Base-by-base conservation (phyloP, 2,329 filamentous ascomycete species). In the Alternaria conjuncta region DNA sequence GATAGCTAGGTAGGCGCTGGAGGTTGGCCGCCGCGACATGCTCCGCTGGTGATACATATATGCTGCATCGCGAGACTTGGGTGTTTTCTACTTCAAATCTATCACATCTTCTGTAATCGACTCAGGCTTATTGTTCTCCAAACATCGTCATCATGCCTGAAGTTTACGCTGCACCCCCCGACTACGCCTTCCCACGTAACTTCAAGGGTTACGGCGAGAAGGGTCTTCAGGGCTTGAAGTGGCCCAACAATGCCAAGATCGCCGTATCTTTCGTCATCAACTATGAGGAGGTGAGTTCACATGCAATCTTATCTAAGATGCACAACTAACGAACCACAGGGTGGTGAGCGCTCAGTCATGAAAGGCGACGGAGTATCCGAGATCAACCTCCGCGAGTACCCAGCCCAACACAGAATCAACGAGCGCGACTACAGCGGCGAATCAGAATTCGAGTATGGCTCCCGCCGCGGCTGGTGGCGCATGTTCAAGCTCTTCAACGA, bases 371-470 rank as follows among this genome's bases (percentile, higher is more conserved):
- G 71, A 13, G 71, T 77, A 18, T 69, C 75, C 0, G 75, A 77
- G 54, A 71, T 70, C 41, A 74, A 69, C 50, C 67, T 78, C 13
- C 73, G 75, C 63, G 76, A 85, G 63, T 81, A 83, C 63, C 67
- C 67, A 10, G 75, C 75, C 6, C 68, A 68, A 11, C 72, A 77
- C 8, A 72, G 72, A 13, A 71, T 80, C 69, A 81, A 83, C 61
- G 82, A 83, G 66, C 80, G 84, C 53, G 80, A 78, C 51, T 77
- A 82, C 65, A 85, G 83, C 64, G 79, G 79, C 55, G 84, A 86
- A 72, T 80, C 78, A 26, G 84, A 86, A 64, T 87, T 84, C 65
- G 84, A 86, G 59, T 86, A 86, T 66, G 84, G 85, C 32, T 80
- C 80, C 21, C 80, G 85, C 3, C 80, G 80, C 1, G 85, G 84